These are phyloP conservation scores for Trypanosoma cruzi DNA, from an alignment of 208 protist species.

Conservation along the genomic window DNA sequence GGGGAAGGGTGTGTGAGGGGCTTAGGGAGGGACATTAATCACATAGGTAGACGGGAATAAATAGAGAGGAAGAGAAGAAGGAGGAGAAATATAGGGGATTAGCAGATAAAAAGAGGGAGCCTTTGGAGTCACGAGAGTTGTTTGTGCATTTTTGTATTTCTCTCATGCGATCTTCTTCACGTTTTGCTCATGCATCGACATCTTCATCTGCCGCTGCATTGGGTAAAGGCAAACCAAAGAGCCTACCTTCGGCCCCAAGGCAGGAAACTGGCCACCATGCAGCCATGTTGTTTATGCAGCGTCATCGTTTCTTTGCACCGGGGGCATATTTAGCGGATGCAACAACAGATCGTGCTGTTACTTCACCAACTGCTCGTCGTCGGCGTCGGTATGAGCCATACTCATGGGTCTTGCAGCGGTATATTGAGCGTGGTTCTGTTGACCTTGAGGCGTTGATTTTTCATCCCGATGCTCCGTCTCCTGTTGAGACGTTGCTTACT, in stretches of 20 bases:
- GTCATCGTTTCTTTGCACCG: background rate
- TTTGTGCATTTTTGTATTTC: background rate
- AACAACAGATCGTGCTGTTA: conserved; percentile 6
- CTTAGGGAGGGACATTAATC: background rate
- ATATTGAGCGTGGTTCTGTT: conserved; percentile 57
- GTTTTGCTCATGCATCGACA: conserved; percentile 16
- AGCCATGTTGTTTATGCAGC: conserved; percentile 16
- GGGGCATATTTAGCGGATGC: conserved; percentile 6
- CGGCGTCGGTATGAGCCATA: conserved; percentile 61
- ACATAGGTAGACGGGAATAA: background rate
- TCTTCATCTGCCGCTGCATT: conserved; percentile 11
- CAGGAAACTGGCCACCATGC: conserved; percentile 5
- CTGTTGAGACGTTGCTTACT: conserved; percentile 46
- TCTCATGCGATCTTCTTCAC: conserved; percentile 21
- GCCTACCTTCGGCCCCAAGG: background rate
- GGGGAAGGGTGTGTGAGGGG: too few relatives aligned
- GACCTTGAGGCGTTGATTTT: conserved; percentile 40
- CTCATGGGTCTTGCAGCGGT: conserved; percentile 47
- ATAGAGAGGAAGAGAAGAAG: too few relatives aligned
- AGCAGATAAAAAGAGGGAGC: conserved; percentile 18
- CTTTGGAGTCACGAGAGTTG: background rate
- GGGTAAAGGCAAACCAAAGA: background rate
- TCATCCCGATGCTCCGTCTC: conserved; percentile 68
- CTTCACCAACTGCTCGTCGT: conserved; percentile 19
- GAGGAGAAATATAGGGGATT: background rate